These are phyloP conservation scores for Tolypocladium amazonense DNA, from an alignment of 2,329 filamentous ascomycete genomes.

Conservation along the genomic window DNA sequence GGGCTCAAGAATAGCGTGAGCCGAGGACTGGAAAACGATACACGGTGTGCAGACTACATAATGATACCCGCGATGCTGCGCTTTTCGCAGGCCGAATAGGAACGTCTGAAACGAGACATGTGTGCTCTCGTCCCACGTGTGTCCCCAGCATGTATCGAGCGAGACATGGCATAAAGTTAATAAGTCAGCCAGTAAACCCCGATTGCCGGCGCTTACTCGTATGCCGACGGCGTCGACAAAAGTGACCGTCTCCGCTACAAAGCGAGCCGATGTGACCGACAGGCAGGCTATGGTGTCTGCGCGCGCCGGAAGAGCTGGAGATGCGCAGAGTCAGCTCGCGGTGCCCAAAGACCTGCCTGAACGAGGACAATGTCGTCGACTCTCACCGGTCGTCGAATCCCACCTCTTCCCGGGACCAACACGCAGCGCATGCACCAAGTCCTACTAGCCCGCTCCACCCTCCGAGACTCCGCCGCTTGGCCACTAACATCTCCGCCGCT, in stretches of 20 bases:
- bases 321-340: background rate
- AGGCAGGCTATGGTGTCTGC: background rate
- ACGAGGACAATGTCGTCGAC: background rate
- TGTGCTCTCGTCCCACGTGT: background rate
- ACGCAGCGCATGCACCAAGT: background rate
- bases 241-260: background rate
- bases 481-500: background rate
- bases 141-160: background rate
- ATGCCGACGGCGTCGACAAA: background rate
- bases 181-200: background rate
- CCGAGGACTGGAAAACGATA: too few species aligned
- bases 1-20: too few species aligned
- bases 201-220: background rate
- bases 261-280: background rate
- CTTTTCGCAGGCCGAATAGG: background rate
- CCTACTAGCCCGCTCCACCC: background rate
- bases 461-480: background rate
- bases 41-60: background rate
- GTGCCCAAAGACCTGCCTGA: background rate
- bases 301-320: background rate
- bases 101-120: background rate
- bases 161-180: background rate
- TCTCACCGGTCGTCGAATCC: background rate
- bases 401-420: background rate
- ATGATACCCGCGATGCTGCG: background rate